Evolutionary conservation across 2,329 filamentous ascomycete species (phyloP).

Genomic region (Xylariaceae sp.): DNA sequence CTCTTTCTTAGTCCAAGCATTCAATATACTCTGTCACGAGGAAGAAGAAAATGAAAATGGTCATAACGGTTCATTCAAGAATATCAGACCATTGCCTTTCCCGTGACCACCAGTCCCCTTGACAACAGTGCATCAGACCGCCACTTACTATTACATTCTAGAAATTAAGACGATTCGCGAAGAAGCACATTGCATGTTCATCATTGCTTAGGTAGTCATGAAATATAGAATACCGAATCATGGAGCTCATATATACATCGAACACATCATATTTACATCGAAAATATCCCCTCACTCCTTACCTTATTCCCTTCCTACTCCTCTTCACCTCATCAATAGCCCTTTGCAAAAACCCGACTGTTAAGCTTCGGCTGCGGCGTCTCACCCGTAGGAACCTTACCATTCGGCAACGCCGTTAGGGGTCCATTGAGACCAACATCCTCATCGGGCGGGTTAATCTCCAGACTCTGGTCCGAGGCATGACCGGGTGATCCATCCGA

Average conservation of each 20-base stretch:
- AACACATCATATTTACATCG: background rate
- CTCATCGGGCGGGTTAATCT: conserved; percentile 5
- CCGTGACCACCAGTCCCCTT: too few relatives aligned
- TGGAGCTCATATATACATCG: background rate
- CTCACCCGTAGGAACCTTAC: conserved; percentile 7
- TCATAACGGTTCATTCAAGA: too few relatives aligned
- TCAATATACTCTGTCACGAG: too few relatives aligned
- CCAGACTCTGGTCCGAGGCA: conserved; percentile 4
- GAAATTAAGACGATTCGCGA: background rate
- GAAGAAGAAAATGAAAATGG: too few relatives aligned
- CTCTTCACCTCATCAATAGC: background rate
- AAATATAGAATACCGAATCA: background rate
- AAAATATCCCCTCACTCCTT: background rate
- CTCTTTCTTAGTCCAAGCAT: too few relatives aligned
- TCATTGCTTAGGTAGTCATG: background rate
- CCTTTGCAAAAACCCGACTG: conserved; percentile 3
- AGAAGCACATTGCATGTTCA: background rate
- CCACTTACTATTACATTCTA: too few relatives aligned
- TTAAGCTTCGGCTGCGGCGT: conserved; percentile 1
- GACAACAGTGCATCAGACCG: too few relatives aligned
- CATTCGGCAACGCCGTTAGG: conserved; percentile 4
- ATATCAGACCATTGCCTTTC: too few relatives aligned
- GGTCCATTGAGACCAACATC: conserved; percentile 5
- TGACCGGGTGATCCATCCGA: conserved; percentile 9
- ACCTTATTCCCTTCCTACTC: too few relatives aligned